A percentile compares a stretch with the other conserved stretches of the same genome.
phyloP scores from a whole-genome alignment of 2,329 filamentous ascomycete species.

The Pyrenochaeta sp. region DNA sequence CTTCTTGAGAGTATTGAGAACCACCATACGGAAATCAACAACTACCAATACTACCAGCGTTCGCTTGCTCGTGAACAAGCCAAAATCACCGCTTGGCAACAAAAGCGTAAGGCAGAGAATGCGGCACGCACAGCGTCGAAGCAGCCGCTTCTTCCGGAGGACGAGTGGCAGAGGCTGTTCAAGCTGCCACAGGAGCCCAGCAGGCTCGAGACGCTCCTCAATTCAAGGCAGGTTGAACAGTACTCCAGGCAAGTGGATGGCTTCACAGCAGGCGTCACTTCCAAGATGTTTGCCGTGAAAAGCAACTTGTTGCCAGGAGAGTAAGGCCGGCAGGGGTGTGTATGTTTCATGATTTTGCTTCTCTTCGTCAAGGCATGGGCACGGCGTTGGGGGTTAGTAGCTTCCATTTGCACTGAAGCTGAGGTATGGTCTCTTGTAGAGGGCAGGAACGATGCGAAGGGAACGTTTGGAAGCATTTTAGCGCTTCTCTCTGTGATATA shows the following conservation, averaged over 20 bases:
- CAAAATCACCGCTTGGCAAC: constrained; percentile 96
- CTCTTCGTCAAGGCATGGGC: constrained; percentile 49
- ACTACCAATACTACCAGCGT: constrained; percentile 97
- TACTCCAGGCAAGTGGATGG: constrained; percentile 97
- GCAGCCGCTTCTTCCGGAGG: constrained; percentile 87
- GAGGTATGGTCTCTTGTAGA: constrained; percentile 32
- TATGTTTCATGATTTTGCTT: constrained; percentile 43
- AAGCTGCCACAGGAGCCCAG: constrained; percentile 96
- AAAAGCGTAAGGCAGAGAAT: constrained; percentile 97
- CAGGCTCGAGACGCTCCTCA: constrained; percentile 90
- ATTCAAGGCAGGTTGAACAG: constrained; percentile 95
- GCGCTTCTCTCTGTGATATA: constrained; percentile 3
- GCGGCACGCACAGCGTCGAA: constrained; percentile 83
- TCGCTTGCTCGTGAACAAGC: constrained; percentile 92
- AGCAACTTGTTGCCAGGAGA: constrained; percentile 70
- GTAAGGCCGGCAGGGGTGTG: constrained; percentile 27
- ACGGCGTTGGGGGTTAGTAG: constrained; percentile 48
- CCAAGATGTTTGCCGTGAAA: constrained; percentile 98
- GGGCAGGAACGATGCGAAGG: constrained; percentile 13
- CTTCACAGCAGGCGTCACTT: constrained; percentile 88
- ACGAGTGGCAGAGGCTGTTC: constrained; percentile 98
- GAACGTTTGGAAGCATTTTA: constrained; percentile 9
- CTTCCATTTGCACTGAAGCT: constrained; percentile 24
- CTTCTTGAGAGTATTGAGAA: constrained; percentile 96
- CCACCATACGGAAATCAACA: constrained; percentile 98